A percentile compares a stretch with the other conserved stretches of the same genome.
These are phyloP conservation scores for Thermoascus crustaceus DNA, from an alignment of 2,329 filamentous ascomycete genomes.

Conservation along the genomic window DNA sequence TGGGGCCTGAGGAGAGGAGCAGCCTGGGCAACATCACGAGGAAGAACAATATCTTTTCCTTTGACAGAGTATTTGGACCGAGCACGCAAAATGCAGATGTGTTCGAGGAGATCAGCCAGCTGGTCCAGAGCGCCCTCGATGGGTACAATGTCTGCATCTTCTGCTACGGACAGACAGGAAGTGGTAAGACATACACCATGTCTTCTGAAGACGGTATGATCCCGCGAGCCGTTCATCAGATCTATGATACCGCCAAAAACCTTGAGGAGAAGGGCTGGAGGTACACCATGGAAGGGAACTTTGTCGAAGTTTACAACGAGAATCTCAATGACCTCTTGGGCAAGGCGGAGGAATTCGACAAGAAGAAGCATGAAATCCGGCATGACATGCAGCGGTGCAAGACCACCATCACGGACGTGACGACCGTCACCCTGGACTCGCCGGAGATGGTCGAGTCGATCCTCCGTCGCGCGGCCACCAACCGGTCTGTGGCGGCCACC, in stretches of 20 bases:
- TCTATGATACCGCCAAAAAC: constrained; percentile 77
- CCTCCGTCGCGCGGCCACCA: constrained; percentile 69
- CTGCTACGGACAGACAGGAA: constrained; percentile 95
- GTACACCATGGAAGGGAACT: constrained; percentile 90
- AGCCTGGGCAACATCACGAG: constrained; percentile 67
- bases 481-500: constrained; percentile 90
- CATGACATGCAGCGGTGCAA: constrained; percentile 77
- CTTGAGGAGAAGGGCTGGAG: constrained; percentile 87
- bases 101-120: constrained; percentile 92
- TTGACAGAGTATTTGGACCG: constrained; percentile 86
- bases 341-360: constrained; percentile 60
- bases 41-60: constrained; percentile 78
- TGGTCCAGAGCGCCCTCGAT: constrained; percentile 92
- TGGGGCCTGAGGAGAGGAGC: constrained; percentile 75
- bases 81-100: constrained; percentile 71
- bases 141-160: constrained; percentile 99
- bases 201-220: constrained; percentile 89
- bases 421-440: constrained; percentile 67
- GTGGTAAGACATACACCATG: constrained; percentile 97
- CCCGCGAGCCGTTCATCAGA: constrained; percentile 82
- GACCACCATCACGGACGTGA: constrained; percentile 74
- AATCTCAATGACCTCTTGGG: constrained; percentile 85
- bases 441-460: constrained; percentile 72
- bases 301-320: constrained; percentile 98
- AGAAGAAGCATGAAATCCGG: constrained; percentile 79